These are phyloP conservation scores for Plasmodium malariae DNA, from an alignment of 169 alveolate species.

Conservation along the genomic window DNA sequence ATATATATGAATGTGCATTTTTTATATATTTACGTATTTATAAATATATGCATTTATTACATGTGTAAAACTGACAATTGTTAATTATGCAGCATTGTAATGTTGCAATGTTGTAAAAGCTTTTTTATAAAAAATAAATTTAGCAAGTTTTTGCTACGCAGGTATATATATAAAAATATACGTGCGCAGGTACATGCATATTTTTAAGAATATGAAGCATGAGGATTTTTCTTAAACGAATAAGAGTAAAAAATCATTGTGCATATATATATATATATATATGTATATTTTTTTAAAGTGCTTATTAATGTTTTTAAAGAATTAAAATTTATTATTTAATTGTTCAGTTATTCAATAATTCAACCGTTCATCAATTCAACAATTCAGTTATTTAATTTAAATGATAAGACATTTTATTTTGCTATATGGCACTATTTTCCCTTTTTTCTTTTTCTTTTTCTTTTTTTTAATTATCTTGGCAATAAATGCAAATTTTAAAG, in stretches of 20 bases:
- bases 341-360: no score
- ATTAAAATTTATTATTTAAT: background rate
- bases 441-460: no score
- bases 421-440: no score
- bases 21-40: background rate
- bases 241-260: background rate
- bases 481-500: no score
- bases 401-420: no score
- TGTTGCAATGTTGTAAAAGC: background rate
- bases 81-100: no score
- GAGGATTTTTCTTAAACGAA: background rate
- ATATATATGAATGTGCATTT: slow-evolving; percentile 12
- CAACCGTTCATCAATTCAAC: no score
- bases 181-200: no score
- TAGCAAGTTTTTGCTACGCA: background rate
- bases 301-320: background rate
- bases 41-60: background rate
- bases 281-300: background rate
- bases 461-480: no score
- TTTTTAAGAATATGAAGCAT: background rate
- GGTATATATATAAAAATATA: background rate
- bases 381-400: no score
- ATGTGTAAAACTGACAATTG: background rate
- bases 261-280: background rate
- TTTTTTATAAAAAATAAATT: background rate